phyloP scores from a whole-genome alignment of 2,329 filamentous ascomycete species.

The Colletotrichum sojae region DNA sequence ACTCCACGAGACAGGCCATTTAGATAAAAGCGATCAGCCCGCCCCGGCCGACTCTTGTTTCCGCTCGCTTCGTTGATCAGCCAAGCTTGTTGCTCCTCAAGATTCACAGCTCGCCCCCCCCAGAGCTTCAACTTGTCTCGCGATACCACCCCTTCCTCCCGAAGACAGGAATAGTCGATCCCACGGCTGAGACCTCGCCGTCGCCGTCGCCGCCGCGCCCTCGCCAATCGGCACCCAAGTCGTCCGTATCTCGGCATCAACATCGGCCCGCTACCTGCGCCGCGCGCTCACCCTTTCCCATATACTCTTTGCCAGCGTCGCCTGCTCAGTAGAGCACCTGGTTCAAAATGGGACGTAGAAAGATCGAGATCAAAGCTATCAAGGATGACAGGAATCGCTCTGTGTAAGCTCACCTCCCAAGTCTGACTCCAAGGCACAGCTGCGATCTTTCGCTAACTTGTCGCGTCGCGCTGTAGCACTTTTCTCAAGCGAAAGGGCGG shows the following conservation, averaged over 20 bases:
- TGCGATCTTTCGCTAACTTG: constrained; percentile 20
- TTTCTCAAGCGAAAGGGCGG: constrained; percentile 99
- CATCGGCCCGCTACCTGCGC: constrained; percentile 2
- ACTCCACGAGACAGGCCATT: constrained; percentile 31
- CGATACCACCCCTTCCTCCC: constrained; percentile 10
- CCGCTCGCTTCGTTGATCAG: constrained; percentile 25
- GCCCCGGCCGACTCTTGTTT: constrained; percentile 34
- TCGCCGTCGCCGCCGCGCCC: constrained; percentile 17
- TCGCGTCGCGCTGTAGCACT: constrained; percentile 70
- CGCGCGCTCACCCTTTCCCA: constrained; percentile 6
- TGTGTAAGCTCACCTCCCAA: constrained; percentile 76
- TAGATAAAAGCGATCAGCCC: constrained; percentile 40
- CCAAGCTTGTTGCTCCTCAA: constrained; percentile 34
- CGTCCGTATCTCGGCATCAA: constrained; percentile 21
- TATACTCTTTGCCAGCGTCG: neutral
- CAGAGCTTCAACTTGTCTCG: constrained; percentile 35
- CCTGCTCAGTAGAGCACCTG: constrained; percentile 15
- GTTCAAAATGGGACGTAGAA: constrained; percentile 89
- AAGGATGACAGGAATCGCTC: constrained; percentile 98
- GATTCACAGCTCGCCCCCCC: constrained; percentile 15
- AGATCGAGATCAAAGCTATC: constrained; percentile 99
- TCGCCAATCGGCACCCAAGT: constrained; percentile 29
- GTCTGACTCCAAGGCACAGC: neutral
- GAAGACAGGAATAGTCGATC: constrained; percentile 25
- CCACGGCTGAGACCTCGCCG: constrained; percentile 34